phyloP scores from a whole-genome alignment of 306 rosid genomes.

The Gynostemma pentaphyllum region DNA sequence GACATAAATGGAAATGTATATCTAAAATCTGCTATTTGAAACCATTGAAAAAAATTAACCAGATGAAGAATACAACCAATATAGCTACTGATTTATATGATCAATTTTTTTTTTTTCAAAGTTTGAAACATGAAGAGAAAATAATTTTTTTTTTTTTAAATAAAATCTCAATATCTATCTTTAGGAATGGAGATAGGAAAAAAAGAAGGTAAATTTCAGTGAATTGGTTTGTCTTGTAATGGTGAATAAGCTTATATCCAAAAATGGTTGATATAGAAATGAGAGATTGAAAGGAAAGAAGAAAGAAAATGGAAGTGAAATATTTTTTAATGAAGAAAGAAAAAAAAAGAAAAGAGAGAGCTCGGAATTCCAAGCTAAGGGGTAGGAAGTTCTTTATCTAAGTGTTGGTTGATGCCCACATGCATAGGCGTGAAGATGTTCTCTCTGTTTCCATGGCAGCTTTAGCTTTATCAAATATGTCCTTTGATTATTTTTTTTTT shows the following conservation, averaged over 20 bases:
- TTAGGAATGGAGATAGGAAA: not conserved
- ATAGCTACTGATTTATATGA: too few relatives aligned
- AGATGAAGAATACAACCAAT: too few relatives aligned
- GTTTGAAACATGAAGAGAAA: too few relatives aligned
- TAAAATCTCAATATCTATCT: not conserved
- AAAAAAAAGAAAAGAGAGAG: not conserved
- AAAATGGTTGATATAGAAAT: not conserved
- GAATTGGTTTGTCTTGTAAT: not conserved
- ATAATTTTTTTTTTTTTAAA: too few relatives aligned
- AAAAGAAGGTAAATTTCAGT: not conserved
- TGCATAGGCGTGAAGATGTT: constrained; percentile 69
- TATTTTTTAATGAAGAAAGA: constrained; percentile 4
- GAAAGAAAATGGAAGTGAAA: too few relatives aligned
- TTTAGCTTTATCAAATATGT: constrained; percentile 58
- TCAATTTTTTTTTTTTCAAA: too few relatives aligned
- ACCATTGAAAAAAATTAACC: too few relatives aligned
- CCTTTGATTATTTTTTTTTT: constrained; percentile 12
- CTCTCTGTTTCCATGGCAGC: constrained; percentile 59
- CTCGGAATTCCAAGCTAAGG: constrained; percentile 39
- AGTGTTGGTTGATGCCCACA: constrained; percentile 37
- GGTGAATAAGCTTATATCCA: not conserved
- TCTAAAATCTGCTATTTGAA: too few relatives aligned
- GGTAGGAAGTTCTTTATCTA: constrained; percentile 9
- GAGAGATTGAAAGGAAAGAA: not conserved
- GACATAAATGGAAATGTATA: too few relatives aligned